Base-by-base conservation (phyloP, 176 grass and related monocot genomes). In the Ensete ventricosum region DNA sequence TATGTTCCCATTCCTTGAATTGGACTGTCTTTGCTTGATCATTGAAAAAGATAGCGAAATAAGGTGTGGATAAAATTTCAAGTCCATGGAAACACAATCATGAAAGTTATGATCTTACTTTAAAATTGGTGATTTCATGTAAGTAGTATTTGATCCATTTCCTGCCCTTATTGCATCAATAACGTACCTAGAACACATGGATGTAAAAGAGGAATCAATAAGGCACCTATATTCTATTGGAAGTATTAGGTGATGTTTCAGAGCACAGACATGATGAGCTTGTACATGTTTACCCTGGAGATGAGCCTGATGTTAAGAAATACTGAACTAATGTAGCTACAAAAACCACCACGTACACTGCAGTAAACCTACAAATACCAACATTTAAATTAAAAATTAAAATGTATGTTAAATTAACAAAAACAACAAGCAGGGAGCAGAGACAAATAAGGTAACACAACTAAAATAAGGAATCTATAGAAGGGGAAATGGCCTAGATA, bases 1-100 rank as follows among this genome's bases (percentile, higher is more conserved):
- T 73, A 80, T 83, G 62, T 74, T 89, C 76, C 64, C 84, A 76
- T 92, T 83, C 83, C 81, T 87, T 91, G 88, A 87, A 84, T 81
- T 93, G 52, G 90, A 93, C 71, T 98, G 94, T 81, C 94, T 98
- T 98, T 91, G 90, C 94, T 93, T 98, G 90, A 93, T 86, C 90
- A 85, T 93, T 84, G 67, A 70, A 89, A 98, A 97, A 50, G 9
- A 25, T 6, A 10, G 14, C 58, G 65, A 50, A 71, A 23, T 58
- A 71, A 65, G 63, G 16, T 76, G 3, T 12, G 22, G 14, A 49
- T 19, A 54, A 43, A 75, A 14, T 24, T 67, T 55, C 9, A 72
- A 72, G 12, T 70, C 14, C 19, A 60, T 50, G 34, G 11, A 2
- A 16, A 74, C 55, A 64, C 54, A 62, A 84, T 49, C n/a, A 17